Evolutionary conservation across 1,284 basidiomycete species (phyloP), one percentile per base, ranked within the genome.

Genomic region (Vanrija sp.): DNA sequence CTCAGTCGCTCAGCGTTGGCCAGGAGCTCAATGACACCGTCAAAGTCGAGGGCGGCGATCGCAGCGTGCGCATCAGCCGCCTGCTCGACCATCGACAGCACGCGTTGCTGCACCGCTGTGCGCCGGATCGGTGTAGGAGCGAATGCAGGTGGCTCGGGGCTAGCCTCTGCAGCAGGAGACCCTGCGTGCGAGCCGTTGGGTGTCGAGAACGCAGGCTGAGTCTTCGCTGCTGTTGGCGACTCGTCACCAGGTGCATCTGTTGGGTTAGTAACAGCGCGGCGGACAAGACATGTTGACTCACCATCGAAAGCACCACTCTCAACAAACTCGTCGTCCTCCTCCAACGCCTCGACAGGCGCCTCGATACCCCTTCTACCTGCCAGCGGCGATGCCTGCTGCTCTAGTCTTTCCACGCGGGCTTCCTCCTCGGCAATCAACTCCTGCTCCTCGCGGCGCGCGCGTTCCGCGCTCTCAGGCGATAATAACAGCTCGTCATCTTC

Each of bases 401-500:
- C 15, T 12, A 41, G 41, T 15, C 44, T 23, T 23, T 45, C 45
- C 16, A 44, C 7, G 16, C 42, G 42, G 15, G 18, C 42, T 9
- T 44, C 24, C n/a, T 44, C 24, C 7, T n/a, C 38, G 25, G 23
- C 47, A 14, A 41, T 20, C 6, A 12, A n/a, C 16, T n/a, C 23
- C 23, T 48, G 5, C 27, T 48, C 47, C 43, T 71, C 67, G 20
- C 37, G 46, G 18, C 52, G 53, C 23, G 54, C 20, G 39, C 55
- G 49, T 41, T 52, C 49, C 14, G 66, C 66, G 9, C 56, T 51
- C 47, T 65, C 63, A 18, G 67, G 67, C 24, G 55, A 61, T 5
- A 67, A 49, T 12, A 68, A 45, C 15, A 65, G 41, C 47, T 65
- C 65, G 45, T 68, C 63, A 22, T 67, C 65, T 3, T 66, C 62